These are phyloP conservation scores for Hortaea werneckii DNA, from an alignment of 2,329 filamentous ascomycete genomes.

Conservation along the genomic window DNA sequence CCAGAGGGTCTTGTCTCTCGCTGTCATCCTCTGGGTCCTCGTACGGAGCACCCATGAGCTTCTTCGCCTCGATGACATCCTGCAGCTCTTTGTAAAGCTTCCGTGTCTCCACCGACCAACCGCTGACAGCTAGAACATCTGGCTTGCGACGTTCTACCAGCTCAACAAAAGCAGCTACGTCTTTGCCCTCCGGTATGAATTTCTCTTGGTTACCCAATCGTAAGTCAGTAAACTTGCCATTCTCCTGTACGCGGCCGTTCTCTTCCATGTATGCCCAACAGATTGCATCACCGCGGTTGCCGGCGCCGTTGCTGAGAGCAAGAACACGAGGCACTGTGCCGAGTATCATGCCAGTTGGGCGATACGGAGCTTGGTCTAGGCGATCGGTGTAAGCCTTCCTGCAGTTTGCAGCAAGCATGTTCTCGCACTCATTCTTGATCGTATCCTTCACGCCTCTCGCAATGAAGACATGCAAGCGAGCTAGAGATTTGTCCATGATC, in stretches of 20 bases:
- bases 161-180: constrained; percentile 63
- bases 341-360: constrained; percentile 82
- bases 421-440: constrained; percentile 86
- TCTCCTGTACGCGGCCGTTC: constrained; percentile 77
- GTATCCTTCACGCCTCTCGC: constrained; percentile 91
- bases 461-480: constrained; percentile 73
- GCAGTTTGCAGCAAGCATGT: constrained; percentile 76
- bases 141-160: constrained; percentile 70
- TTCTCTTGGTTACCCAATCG: constrained; percentile 56
- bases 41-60: constrained; percentile 70
- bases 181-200: constrained; percentile 53
- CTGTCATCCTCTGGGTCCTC: constrained; percentile 81
- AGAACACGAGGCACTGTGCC: constrained; percentile 83
- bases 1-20: constrained; percentile 67
- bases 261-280: constrained; percentile 92
- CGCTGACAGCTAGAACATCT: constrained; percentile 82
- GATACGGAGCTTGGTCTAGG: constrained; percentile 91
- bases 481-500: constrained; percentile 69
- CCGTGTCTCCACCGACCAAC: constrained; percentile 78
- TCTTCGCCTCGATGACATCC: constrained; percentile 65
- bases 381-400: constrained; percentile 82
- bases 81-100: constrained; percentile 74
- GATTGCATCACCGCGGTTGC: constrained; percentile 67
- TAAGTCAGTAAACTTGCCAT: constrained; percentile 77
- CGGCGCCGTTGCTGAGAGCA: constrained; percentile 75